Base-by-base conservation (phyloP, 2,329 filamentous ascomycete genomes). In the Teratosphaeria gauchensis region DNA sequence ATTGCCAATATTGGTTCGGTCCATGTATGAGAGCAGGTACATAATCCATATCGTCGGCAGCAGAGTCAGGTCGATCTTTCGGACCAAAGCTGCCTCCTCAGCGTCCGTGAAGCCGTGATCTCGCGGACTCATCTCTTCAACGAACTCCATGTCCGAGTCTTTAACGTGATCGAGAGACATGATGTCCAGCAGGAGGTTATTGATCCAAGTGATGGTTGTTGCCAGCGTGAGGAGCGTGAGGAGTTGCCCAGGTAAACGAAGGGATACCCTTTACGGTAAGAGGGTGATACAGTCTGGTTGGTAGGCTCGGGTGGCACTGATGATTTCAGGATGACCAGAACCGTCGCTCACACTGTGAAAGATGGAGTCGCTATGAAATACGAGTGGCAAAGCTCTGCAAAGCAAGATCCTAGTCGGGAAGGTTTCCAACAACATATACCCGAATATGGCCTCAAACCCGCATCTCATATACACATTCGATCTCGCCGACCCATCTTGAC, bases 21-120 rank as follows among this genome's bases (percentile, higher is more conserved):
- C 74, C 75, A 79, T 75, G 59, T 79, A 80, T 1, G 73, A 76
- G 7, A 79, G 66, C 21, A 79, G 65, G 58, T 79, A 80, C 75
- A 80, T 80, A 38, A 79, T 62, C 76, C 76, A 80, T 31, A 80
- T 77, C 0, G 72, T 75, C 6, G 78, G 78, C 32, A 80, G 63
- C 0, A 81, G 69, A 35, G 69, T 74, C 9, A 76, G 56, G 61
- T 80, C 78, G 58, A 74, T 71, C 56, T 76, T 75, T n/a, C 75
- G 67, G 31, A 80, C 73, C 3, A 80, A 64, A 21, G 75, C 72
- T 61, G 76, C 78, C 60, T 74, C 70, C 67, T 75, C 75, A 64
- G 74, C 60, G 30, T 46, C 56, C 54, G 38, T 54, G 7, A 60
- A 62, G 53, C 56, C 59, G 42, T 62, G 38, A 16, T 57, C 46